Evolutionary conservation across 2,329 filamentous ascomycete genomes (phyloP), one percentile per base, ranked within the genome.

Genomic region (Penicillium sp.): DNA sequence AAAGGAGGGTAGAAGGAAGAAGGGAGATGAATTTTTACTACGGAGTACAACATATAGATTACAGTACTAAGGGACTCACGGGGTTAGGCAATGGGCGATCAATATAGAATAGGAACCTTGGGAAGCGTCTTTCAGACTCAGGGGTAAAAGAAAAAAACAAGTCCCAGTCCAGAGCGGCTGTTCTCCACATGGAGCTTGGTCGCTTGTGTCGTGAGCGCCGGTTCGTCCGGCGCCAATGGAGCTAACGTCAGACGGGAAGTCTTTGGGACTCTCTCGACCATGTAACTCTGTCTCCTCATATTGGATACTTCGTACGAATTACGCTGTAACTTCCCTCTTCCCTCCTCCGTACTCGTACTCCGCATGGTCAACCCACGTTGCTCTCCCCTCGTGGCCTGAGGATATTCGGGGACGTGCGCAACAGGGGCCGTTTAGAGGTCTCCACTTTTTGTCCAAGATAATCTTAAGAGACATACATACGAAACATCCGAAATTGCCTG

Each of bases 111-210:
- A 18, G 5, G 14, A 39, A 9, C 8, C 18, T 39, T 19, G 7
- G n/a, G 10, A 9, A 27, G 5, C 19, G 8, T 14, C 23, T 13
- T 14, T 36, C 19, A 13, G 29, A 46, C 62, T 64, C 62, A 64
- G 62, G 62, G 62, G 62, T 64, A 64, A 64, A 58, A 45, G n/a
- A n/a, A 23, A 23, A 23, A 23, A 23, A 23, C 23, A 23, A 23
- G 23, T 47, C 30, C n/a, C 27, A 44, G 57, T 49, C 53, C 57
- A 59, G 56, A 58, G 51, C 51, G 50, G 32, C 43, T 38, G 45
- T 35, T 29, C 55, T 42, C 62, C 61, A 63, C 61, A 56, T 53
- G 41, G 56, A 56, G 60, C 57, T 60, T 44, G 49, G 32, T 34
- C 32, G 23, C 39, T 47, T 59, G 59, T 42, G 47, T 42, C 27